These are phyloP conservation scores for Aspergillus novofumigatus DNA, from an alignment of 2,329 filamentous ascomycete species.

Conservation along the genomic window DNA sequence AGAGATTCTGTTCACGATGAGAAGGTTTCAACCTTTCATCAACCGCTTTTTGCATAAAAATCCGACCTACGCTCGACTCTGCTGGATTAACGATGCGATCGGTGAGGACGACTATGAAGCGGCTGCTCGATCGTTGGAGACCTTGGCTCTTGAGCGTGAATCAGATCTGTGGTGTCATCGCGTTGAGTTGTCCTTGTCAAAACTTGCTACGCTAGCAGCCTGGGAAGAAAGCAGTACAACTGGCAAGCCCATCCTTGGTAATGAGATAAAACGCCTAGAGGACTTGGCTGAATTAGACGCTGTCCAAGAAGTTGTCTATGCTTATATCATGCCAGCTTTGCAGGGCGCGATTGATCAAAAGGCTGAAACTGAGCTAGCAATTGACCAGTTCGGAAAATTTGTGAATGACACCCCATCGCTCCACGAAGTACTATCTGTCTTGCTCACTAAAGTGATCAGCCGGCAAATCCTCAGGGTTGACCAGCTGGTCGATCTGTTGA, in stretches of 20 bases:
- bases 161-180: constrained; percentile 88
- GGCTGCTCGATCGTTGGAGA: constrained; percentile 67
- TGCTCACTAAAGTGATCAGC: constrained; percentile 64
- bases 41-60: constrained; percentile 74
- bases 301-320: constrained; percentile 75
- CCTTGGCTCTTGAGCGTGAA: constrained; percentile 67
- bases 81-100: constrained; percentile 91
- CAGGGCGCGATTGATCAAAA: constrained; percentile 72
- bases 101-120: constrained; percentile 69
- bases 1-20: constrained; percentile 64
- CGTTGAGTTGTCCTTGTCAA: constrained; percentile 84
- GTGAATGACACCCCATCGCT: constrained; percentile 61
- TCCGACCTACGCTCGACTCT: constrained; percentile 68
- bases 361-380: constrained; percentile 70
- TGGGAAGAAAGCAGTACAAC: constrained; percentile 31
- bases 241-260: constrained; percentile 37
- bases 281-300: constrained; percentile 64
- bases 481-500: constrained; percentile 62
- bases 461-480: constrained; percentile 62
- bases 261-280: constrained; percentile 53
- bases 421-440: constrained; percentile 66
- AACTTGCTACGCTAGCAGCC: constrained; percentile 70
- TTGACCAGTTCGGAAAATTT: constrained; percentile 60
- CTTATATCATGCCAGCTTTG: constrained; percentile 65
- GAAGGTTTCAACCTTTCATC: constrained; percentile 66